Base-by-base conservation (phyloP, 2,329 filamentous ascomycete species). In the Colletotrichum siamense region DNA sequence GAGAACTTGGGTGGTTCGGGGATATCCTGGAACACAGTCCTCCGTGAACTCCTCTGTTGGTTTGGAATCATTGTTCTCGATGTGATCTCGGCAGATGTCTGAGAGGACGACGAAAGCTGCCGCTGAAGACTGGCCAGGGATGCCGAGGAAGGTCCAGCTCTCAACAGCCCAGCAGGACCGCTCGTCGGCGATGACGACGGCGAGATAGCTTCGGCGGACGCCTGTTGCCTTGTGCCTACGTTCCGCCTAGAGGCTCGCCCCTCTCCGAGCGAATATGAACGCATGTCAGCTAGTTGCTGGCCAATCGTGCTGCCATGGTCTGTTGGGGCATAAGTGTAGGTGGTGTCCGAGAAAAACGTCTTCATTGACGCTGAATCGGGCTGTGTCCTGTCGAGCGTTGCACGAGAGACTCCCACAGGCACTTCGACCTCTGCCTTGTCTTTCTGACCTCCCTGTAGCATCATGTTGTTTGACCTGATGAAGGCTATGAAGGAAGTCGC, bases 401-500 rank as follows among this genome's bases (percentile, higher is more conserved):
- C 30, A 24, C 30, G 61, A 13, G 73, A 49, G 39, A 18, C 28
- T 26, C 70, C 52, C 8, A 55, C 8, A 16, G 64, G 15, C 5
- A 61, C 49, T 34, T 49, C 3, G 3, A 13, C 34, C n/a, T 44
- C 3, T 13, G 18, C 28, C 9, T 73, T 34, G 15, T 69, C 18
- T 16, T 30, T 55, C 12, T 32, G 49, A 12, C 22, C 39, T 34
- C 62, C 70, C 12, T 75, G 65, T 9, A 55, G 9, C 32, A 71
- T 24, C 6, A 77, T 39, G n/a, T 77, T 77, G 24, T 77, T 77
- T 10, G 75, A 71, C 24, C 75, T 61, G 62, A 77, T 77, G 36
- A 76, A 76, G 22, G 71, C 74, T 15, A 92, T 83, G 72, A 92
- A 92, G 0, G 89, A 89, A 62, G 89, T 91, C 1, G 91, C 91